Evolutionary conservation across 495 filamentous ascomycete genomes (phyloP).

Genomic region (Tetracladium setigerum): DNA sequence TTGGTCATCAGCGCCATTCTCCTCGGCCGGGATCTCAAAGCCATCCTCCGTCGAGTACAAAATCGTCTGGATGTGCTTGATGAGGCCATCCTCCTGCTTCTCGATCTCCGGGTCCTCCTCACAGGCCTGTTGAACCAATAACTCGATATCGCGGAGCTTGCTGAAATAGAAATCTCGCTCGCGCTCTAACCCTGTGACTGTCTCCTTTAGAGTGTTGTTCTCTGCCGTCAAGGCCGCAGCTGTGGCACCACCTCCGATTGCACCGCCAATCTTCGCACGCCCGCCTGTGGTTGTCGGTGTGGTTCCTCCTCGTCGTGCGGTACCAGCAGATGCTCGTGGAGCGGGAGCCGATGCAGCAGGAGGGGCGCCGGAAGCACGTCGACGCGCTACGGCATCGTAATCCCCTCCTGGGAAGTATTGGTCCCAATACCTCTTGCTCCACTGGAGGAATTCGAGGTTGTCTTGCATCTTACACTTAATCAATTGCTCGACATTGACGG

Average conservation of each 20-base stretch:
- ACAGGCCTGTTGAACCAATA: constrained; percentile 84
- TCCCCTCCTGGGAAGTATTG: constrained; percentile 95
- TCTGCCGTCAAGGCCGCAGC: constrained; percentile 68
- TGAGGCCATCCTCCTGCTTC: constrained; percentile 81
- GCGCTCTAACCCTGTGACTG: constrained; percentile 76
- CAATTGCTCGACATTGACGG: constrained; percentile 78
- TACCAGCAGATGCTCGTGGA: constrained; percentile 40
- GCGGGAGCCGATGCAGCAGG: constrained; percentile 35
- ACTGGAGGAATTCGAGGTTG: constrained; percentile 98
- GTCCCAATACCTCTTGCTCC: constrained; percentile 94
- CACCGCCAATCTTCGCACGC: constrained; percentile 35
- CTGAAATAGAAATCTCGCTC: constrained; percentile 99
- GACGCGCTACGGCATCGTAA: constrained; percentile 80
- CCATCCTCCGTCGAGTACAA: constrained; percentile 95
- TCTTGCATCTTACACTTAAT: constrained; percentile 99
- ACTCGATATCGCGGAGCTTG: constrained; percentile 93
- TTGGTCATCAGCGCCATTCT: constrained; percentile 56
- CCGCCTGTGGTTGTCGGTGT: constrained; percentile 62
- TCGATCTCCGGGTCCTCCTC: constrained; percentile 86
- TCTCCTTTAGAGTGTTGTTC: constrained; percentile 77
- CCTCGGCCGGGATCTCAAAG: constrained; percentile 74
- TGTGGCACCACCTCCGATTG: constrained; percentile 45
- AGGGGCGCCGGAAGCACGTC: constrained; percentile 70
- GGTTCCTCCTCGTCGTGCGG: constrained; percentile 62
- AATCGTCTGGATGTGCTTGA: constrained; percentile 92